phyloP scores from a whole-genome alignment of 495 filamentous ascomycete genomes.

The Neurospora intermedia region DNA sequence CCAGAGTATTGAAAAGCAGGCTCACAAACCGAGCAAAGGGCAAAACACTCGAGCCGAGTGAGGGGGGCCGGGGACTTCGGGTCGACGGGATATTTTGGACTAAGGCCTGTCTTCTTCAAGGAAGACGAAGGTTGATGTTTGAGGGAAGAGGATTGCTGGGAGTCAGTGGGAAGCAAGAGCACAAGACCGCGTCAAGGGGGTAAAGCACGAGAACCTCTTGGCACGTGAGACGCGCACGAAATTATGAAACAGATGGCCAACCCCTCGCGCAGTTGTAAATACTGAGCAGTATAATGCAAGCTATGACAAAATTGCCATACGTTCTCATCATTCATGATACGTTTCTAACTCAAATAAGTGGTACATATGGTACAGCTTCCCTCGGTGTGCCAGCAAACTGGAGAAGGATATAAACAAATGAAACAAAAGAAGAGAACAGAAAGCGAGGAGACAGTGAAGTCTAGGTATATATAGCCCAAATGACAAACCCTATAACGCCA shows the following conservation, averaged over 20 bases:
- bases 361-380: not conserved
- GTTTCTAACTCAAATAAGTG: not conserved
- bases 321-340: not conserved
- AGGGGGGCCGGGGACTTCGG: not conserved
- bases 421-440: not conserved
- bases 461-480: slow-evolving; percentile 1
- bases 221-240: not conserved
- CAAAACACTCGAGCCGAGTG: not conserved
- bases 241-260: not conserved
- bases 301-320: too few species aligned
- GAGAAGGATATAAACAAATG: not conserved
- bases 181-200: not conserved
- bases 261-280: not conserved
- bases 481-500: not conserved
- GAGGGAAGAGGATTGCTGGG: not conserved
- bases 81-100: not conserved
- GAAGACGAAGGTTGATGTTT: not conserved
- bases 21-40: not conserved
- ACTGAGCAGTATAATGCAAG: not conserved
- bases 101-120: not conserved
- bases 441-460: not conserved
- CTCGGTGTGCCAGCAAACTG: not conserved
- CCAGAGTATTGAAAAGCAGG: not conserved
- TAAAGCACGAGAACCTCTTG: not conserved
- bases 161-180: not conserved